Evolutionary conservation across 2,329 filamentous ascomycete species (phyloP).

Genomic region (Pseudofabraea citricarpa): DNA sequence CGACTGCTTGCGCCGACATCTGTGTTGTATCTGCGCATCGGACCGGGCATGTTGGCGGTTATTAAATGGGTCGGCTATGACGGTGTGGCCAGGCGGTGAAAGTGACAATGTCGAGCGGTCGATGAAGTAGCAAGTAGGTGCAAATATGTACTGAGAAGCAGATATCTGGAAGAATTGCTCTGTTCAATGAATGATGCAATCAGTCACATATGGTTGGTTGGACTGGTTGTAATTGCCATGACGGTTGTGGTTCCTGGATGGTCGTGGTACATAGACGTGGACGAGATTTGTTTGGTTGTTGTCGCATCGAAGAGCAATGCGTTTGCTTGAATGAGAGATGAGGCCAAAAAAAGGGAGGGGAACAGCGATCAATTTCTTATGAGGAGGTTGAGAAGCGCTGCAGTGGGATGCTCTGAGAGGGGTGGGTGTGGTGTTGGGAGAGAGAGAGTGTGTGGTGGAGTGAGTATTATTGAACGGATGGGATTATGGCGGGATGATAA

Average conservation of each 20-base stretch:
- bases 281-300: not conserved
- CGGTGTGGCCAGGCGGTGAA: not conserved
- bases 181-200: not conserved
- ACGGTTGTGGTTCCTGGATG: not conserved
- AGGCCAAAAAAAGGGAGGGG: not conserved
- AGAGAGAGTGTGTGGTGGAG: no score
- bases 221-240: not conserved
- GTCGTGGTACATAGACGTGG: not conserved
- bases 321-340: not conserved
- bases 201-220: not conserved
- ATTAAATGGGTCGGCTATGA: not conserved
- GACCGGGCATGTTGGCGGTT: constrained; percentile 17
- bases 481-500: no score
- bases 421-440: no score
- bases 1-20: constrained; percentile 30
- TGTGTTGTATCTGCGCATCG: constrained; percentile 20
- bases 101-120: not conserved
- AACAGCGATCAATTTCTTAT: not conserved
- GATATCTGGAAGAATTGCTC: not conserved
- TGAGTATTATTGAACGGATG: no score
- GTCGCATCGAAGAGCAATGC: not conserved
- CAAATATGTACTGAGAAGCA: not conserved
- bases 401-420: not conserved
- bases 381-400: not conserved
- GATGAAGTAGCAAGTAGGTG: not conserved